Base-by-base conservation (phyloP, 345 rosid genomes). In the Eutrema heterophyllum region DNA sequence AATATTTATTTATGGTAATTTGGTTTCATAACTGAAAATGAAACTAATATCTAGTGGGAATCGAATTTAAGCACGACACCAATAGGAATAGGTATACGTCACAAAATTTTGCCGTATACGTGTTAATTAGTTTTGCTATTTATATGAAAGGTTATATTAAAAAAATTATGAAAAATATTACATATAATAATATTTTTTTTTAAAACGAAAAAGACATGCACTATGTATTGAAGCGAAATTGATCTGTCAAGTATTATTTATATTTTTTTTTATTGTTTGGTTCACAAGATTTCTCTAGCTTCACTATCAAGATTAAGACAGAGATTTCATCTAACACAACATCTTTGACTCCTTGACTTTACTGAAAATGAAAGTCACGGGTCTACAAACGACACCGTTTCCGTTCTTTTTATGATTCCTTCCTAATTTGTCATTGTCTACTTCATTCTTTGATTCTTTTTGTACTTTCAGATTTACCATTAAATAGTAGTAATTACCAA, bases 301-400 rank as follows among this genome's bases (percentile, higher is more conserved):
- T 68, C 70, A 44, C 50, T 52, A 26, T 75, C 71, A 77, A 56
- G 68, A 71, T 58, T 58, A 71, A 43, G 76, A 77, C 76, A 70
- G 3, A 55, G 44, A 70, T 64, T 46, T 49, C 45, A 70, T 55
- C 40, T 38, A 71, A 64, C 72, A 77, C 67, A 64, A 49, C 67
- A 64, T 24, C 24, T 64, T 66, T 77, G 61, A 68, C 56, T 75
- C 41, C 7, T 51, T 75, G 72, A 57, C 67, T 32, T 33, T 61
- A 44, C 36, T 16, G 58, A 61, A 52, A 44, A 36, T 33, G 16
- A 70, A 49, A 41, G 79, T 77, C 76, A 77, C 76, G 80, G 72
- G 72, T 71, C 68, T 12, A 56, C 48, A 77, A 30, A 64, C 68
- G 72, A 64, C 76, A 64, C 40, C 60, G 80, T 6, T 53, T 26